Evolutionary conservation across 148 eudicot genomes (phyloP).

Genomic region (Talinum fruticosum): DNA sequence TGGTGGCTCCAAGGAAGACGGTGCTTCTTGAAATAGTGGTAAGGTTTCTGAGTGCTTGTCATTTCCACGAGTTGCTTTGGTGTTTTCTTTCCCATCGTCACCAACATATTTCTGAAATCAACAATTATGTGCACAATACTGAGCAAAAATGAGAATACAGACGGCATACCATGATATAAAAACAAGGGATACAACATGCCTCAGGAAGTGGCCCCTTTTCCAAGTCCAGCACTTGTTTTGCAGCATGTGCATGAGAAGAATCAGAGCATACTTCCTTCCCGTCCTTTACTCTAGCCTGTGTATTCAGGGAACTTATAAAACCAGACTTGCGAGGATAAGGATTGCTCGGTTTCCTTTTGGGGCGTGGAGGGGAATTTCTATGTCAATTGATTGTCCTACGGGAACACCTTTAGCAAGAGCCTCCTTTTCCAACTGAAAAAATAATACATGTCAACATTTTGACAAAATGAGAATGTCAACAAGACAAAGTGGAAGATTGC

Average conservation of each 20-base stretch:
- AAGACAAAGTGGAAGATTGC: constrained; percentile 13
- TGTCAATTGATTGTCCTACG: constrained; percentile 63
- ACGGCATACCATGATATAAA: constrained; percentile 13
- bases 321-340: constrained; percentile 92
- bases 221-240: constrained; percentile 42
- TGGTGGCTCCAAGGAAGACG: constrained; percentile 33
- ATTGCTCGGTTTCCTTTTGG: constrained; percentile 89
- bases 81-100: constrained; percentile 36
- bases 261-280: constrained; percentile 35
- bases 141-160: constrained; percentile 1
- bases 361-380: constrained; percentile 98
- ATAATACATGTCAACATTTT: constrained; percentile 16
- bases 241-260: constrained; percentile 33
- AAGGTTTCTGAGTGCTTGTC: constrained; percentile 42
- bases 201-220: constrained; percentile 56
- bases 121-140: constrained; percentile 8
- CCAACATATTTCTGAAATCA: constrained; percentile 45
- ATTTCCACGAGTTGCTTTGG: constrained; percentile 28
- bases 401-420: constrained; percentile 88
- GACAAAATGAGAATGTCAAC: constrained; percentile 4
- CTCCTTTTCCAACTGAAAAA: constrained; percentile 90
- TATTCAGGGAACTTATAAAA: constrained; percentile 30
- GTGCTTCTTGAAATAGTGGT: constrained; percentile 42
- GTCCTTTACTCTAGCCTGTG: constrained; percentile 53
- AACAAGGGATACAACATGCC: constrained; percentile 35